Evolutionary conservation across 208 protist genomes (phyloP).

Genomic region (Sergeia podlipaevii): DNA sequence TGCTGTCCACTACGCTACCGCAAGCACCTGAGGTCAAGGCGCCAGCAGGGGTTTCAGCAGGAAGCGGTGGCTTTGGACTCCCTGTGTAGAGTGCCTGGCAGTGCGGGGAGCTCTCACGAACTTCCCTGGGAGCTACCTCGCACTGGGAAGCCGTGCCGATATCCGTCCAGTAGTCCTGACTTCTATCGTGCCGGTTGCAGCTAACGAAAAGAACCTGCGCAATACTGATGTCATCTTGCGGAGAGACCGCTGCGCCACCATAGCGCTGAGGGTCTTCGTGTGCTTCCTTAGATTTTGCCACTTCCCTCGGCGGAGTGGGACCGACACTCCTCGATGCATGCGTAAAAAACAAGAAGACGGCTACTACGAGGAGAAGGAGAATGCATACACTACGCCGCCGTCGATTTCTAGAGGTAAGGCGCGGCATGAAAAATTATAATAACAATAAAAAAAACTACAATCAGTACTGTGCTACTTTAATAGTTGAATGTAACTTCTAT

Average conservation of each 20-base stretch:
- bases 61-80: not conserved
- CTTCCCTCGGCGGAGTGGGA: too few relatives aligned
- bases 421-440: too few relatives aligned
- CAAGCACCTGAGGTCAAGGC: slow-evolving; percentile 17
- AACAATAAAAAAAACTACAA: too few relatives aligned
- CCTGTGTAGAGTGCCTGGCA: slow-evolving; percentile 27
- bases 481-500: too few relatives aligned
- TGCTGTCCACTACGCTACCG: slow-evolving; percentile 19
- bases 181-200: slow-evolving; percentile 66
- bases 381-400: too few relatives aligned
- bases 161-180: slow-evolving; percentile 63
- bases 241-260: not conserved
- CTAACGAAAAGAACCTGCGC: slow-evolving; percentile 66
- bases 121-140: slow-evolving; percentile 19
- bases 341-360: too few relatives aligned
- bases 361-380: too few relatives aligned
- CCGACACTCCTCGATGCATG: too few relatives aligned
- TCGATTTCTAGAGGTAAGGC: too few relatives aligned
- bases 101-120: slow-evolving; percentile 11
- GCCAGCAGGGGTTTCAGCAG: not conserved
- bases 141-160: slow-evolving; percentile 43
- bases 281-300: too few relatives aligned
- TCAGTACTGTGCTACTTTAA: too few relatives aligned
- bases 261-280: too few relatives aligned
- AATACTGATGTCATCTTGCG: slow-evolving; percentile 12